Evolutionary conservation across 352 stramenopile genomes (phyloP), one percentile per base, ranked within the genome.

Genomic region (Pythium aquatile): DNA sequence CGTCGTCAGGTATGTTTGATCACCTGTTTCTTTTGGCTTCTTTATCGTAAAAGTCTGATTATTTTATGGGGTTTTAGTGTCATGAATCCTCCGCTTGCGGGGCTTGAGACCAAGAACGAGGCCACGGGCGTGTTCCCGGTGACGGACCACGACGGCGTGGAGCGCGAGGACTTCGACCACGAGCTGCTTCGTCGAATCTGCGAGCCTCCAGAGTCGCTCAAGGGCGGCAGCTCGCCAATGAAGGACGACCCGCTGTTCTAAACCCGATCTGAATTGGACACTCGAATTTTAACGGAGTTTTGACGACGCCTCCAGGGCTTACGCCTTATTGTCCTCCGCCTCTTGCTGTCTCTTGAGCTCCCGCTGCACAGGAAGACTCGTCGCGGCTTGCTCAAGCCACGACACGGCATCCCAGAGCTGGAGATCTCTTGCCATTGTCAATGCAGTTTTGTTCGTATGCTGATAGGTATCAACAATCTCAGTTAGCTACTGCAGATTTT

Each of bases 191-290:
- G 73, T n/a, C 75, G 81, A 13, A 70, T 93, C n/a, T 91, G 89
- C 53, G 79, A 87, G 28, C 77, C 80, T 1, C 84, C 84, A 20
- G 81, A 90, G 69, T 91, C 84, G 16, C 73, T 93, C 49, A 88
- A 90, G 66, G 81, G 77, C 26, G 84, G 84, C 37, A 91, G 81
- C 70, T 78, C 77, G 37, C 80, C 81, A 4, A 91, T 93, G 82
- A 92, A 88, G 64, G 81, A 92, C 63, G 81, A 92, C 60, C 83
- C 83, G 53, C 70, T 92, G 4, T 92, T 92, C 64, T 92, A 81
- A 52, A 20, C 0, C 11, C 16, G 14, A 48, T 5, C 4, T 16
- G 7, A 51, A 5, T 30, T 30, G 5, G 40, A 47, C 39, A 6
- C 16, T 47, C 16, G 6, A 47, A 47, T 8, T 30, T 51, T 6